These are phyloP conservation scores for Ambispora gerdemannii DNA, from an alignment of 192 early-diverging fungal species.

Conservation along the genomic window DNA sequence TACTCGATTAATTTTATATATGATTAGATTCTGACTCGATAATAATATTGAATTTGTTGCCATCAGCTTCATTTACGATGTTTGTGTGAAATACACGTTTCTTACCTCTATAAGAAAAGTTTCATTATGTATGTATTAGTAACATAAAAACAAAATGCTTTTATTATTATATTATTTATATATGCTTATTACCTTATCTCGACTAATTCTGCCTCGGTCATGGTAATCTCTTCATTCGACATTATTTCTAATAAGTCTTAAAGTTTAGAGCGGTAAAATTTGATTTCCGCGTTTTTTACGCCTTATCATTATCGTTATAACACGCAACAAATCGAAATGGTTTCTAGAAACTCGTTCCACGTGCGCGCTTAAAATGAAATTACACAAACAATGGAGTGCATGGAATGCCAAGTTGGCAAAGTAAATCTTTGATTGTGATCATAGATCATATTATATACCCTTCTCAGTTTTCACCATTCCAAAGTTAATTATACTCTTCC, in stretches of 20 bases:
- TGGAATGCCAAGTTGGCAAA: neutral
- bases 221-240: neutral
- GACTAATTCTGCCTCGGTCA: neutral
- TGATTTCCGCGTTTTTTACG: neutral
- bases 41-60: too few species aligned
- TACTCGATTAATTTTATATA: constrained; percentile 29
- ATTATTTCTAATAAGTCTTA: neutral
- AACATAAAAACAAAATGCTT: too few species aligned
- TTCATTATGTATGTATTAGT: too few species aligned
- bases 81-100: too few species aligned
- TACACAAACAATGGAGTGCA: neutral
- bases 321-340: too few species aligned
- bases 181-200: neutral
- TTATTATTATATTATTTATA: too few species aligned
- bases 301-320: too few species aligned
- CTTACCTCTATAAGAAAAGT: too few species aligned
- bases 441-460: neutral
- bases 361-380: neutral
- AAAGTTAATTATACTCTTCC: neutral
- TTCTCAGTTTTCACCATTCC: neutral
- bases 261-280: neutral
- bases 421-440: neutral
- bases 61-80: too few species aligned
- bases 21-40: too few species aligned
- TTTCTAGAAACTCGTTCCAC: neutral